Base-by-base conservation (phyloP, 139 green algal genomes). In the Coelastrella sp. region DNA sequence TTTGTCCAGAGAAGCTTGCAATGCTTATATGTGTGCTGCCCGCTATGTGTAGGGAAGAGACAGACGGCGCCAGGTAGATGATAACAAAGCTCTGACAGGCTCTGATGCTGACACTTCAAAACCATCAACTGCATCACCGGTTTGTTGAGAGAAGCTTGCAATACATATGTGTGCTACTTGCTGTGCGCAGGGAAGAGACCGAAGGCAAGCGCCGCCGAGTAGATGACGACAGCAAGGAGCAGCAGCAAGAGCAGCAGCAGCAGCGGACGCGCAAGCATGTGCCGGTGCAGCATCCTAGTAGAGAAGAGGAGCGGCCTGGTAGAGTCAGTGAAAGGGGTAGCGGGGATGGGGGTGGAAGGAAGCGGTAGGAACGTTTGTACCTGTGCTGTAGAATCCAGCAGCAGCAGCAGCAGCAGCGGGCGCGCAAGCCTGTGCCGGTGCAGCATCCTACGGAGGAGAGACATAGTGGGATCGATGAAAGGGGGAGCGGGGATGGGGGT, bases 181-280 rank as follows among this genome's bases (percentile, higher is more conserved):
- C 77, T 83, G 54, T 80, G 11, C 23, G 5, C 74, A 80, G 74
- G 74, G 23, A 80, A 5, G 74, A 84, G 47, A 11, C 56, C 7
- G 78, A 84, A 54, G 56, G 16, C 0, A 84, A 84, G 56, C 23
- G 57, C 54, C 54, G 78, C 8, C 47, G 78, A 10, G 78, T 57
- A 6, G 56, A 32, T 2, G 78, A 66, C 20, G 78, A 58, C 78
- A 17, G 54, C 47, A 4, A 47, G 14, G 5, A 66, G 78, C 56
- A 84, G 78, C 78, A 68, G 56, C 78, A 73, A 16, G 13, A 84
- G 56, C 78, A 84, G 78, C 78, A 84, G 56, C 56, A 47, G 57
- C 14, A 71, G 78, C 79, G 7, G 19, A 13, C 32, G 79, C 57
- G 61, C 5, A 71, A 73, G 16, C 19, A 85, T 6, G 20, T 68